A percentile compares a stretch with the other conserved stretches of the same genome.
Conservation (phyloP, 2,329 filamentous ascomycete species). For the Huntiella moniliformis region DNA sequence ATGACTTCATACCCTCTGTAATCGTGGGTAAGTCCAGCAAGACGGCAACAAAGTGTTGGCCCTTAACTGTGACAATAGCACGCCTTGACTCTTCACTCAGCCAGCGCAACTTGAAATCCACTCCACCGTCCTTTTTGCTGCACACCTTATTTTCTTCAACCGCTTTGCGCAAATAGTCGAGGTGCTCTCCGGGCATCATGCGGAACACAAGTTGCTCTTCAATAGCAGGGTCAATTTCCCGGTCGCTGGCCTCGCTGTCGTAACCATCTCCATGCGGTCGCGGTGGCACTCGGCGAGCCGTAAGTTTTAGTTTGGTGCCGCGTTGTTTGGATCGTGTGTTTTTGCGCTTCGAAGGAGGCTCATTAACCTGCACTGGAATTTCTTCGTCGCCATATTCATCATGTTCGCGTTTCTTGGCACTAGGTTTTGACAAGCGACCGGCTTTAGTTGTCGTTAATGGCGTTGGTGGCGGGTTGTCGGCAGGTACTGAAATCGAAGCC, state of each 20-base stretch:
- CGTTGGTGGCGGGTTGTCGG: constrained; percentile 13
- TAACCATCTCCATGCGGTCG: constrained; percentile 74
- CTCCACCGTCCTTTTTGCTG: constrained; percentile 42
- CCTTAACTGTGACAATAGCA: constrained; percentile 52
- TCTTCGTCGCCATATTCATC: constrained; percentile 34
- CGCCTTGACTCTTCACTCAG: constrained; percentile 55
- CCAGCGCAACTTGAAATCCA: constrained; percentile 66
- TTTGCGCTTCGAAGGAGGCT: constrained; percentile 27
- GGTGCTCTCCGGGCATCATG: constrained; percentile 71
- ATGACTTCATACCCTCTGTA: constrained; percentile 81
- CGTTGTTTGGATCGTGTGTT: constrained; percentile 9
- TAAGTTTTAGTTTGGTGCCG: constrained; percentile 30
- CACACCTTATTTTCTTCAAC: constrained; percentile 66
- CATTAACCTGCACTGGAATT: constrained; percentile 20
- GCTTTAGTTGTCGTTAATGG: constrained; percentile 36
- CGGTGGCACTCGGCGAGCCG: constrained; percentile 36
- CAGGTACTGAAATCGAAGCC: constrained; percentile 23
- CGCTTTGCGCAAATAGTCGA: constrained; percentile 59
- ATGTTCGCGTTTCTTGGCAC: constrained; percentile 41
- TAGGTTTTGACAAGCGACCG: constrained; percentile 39
- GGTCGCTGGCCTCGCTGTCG: constrained; percentile 86
- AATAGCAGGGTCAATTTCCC: constrained; percentile 68
- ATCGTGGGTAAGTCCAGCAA: constrained; percentile 75
- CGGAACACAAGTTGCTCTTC: constrained; percentile 81
- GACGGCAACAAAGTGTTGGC: constrained; percentile 54